These are phyloP conservation scores for Cladophialophora chaetospira DNA, from an alignment of 2,329 filamentous ascomycete genomes.

Conservation along the genomic window DNA sequence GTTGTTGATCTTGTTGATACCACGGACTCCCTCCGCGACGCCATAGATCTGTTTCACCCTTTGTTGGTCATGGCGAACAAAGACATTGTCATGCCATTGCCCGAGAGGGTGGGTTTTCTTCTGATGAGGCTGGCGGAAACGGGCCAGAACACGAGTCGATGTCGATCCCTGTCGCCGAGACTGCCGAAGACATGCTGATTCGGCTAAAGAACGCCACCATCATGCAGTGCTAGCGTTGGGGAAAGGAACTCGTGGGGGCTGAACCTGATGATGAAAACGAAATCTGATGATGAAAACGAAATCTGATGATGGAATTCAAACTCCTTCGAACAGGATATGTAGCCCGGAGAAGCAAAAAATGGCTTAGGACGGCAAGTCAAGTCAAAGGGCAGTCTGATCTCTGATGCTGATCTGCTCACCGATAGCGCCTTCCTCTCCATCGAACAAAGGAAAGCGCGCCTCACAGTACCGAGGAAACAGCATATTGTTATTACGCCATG, in stretches of 20 bases:
- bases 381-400: too few species aligned
- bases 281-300: too few species aligned
- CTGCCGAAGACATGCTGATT: not conserved
- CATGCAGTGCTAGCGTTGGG: not conserved
- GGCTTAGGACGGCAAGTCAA: too few species aligned
- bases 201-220: not conserved
- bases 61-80: not conserved
- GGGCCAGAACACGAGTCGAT: not conserved
- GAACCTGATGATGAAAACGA: too few species aligned
- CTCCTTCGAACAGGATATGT: too few species aligned
- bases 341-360: too few species aligned
- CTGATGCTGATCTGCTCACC: too few species aligned
- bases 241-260: not conserved
- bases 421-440: too few species aligned
- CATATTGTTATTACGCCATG: too few species aligned
- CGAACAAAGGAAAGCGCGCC: too few species aligned
- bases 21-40: constrained; percentile 7
- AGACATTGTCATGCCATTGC: not conserved
- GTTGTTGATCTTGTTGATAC: constrained; percentile 1
- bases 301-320: too few species aligned
- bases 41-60: not conserved
- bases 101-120: not conserved
- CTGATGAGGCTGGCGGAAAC: not conserved
- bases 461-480: too few species aligned
- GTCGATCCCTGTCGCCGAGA: not conserved